A percentile compares a stretch with the other conserved stretches of the same genome.
phyloP scores from a whole-genome alignment of 1,139 yeast species.

The Taphrina wiesneri region DNA sequence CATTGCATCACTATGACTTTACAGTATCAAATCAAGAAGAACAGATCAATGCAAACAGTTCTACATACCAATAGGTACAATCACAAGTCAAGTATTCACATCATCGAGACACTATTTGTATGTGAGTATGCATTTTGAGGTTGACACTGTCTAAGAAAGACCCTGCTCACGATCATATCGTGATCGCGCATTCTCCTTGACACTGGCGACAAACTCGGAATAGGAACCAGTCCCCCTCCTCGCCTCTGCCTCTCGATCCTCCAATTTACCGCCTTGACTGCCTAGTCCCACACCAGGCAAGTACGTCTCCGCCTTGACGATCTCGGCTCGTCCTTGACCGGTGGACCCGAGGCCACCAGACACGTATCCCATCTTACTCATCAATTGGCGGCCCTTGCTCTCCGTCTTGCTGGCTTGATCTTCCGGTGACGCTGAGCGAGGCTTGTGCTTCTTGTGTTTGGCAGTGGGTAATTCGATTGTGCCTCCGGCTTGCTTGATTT shows the following conservation, averaged over 20 bases:
- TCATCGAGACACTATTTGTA: too few species aligned
- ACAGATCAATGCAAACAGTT: too few species aligned
- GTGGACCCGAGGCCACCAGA: constrained; percentile 33
- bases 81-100: too few species aligned
- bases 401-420: background rate
- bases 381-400: constrained; percentile 3
- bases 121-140: too few species aligned
- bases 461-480: constrained; percentile 3
- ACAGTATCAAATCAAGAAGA: too few species aligned
- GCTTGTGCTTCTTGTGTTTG: background rate
- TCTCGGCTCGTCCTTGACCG: constrained; percentile 35
- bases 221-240: constrained; percentile 1
- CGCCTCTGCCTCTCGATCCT: constrained; percentile 3
- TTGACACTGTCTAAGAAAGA: too few species aligned
- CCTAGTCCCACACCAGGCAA: constrained; percentile 40
- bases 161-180: constrained; percentile 4
- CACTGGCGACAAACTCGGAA: constrained; percentile 11
- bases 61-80: too few species aligned
- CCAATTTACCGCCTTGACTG: constrained; percentile 27
- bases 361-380: constrained; percentile 20
- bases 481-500: constrained; percentile 12
- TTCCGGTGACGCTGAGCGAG: background rate
- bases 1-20: too few species aligned
- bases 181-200: constrained; percentile 16
- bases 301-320: constrained; percentile 38